Base-by-base conservation (phyloP, 73 alveolate species). In the Paraurostyla sp. region DNA sequence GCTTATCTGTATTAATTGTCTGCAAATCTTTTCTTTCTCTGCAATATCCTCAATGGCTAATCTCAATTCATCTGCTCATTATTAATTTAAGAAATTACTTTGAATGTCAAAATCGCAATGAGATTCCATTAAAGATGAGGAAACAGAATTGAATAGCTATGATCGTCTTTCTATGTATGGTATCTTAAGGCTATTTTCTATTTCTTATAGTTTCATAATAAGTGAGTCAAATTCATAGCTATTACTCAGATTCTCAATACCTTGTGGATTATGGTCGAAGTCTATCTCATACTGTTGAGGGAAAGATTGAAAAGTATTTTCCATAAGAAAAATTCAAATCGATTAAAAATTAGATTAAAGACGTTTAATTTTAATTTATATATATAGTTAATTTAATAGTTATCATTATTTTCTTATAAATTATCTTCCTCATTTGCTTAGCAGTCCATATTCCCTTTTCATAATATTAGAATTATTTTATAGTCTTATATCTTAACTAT, bases 11-110 rank as follows among this genome's bases (percentile, higher is more conserved):
- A 69, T 3, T 22, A 69, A 9, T 38, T 69, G 62, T 43, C 40
- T 69, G 42, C 58, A 38, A 6, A 25, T 20, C 63, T 43, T 69
- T 69, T 69, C 84, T 38, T 38, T 69, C 42, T 69, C 84, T 4
- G 54, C 33, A 11, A 69, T 69, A 18, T 69, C 84, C n/a, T 43
- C 40, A 35, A 69, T 69, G 2, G 84, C 84, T 2, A 9, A 4
- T 32, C 40, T 38, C 25, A 69, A n/a, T 25, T 69, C 84, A 33
- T 69, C 84, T 69, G 40, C 22, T 16, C 9, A 9, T 16, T 16
- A 56, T 16, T 30, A 29, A 30, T 60, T 13, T 30, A 29, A 60
- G 32, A 13, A 30, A 6, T 16, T 60, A 60, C 78, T 50, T 60
- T 60, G 51, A 32, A 60, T 25, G 50, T 60, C 78, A 27, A 60